Base-by-base conservation (phyloP, 1,284 basidiomycete genomes). In the Ceraceosorus bombacis region DNA sequence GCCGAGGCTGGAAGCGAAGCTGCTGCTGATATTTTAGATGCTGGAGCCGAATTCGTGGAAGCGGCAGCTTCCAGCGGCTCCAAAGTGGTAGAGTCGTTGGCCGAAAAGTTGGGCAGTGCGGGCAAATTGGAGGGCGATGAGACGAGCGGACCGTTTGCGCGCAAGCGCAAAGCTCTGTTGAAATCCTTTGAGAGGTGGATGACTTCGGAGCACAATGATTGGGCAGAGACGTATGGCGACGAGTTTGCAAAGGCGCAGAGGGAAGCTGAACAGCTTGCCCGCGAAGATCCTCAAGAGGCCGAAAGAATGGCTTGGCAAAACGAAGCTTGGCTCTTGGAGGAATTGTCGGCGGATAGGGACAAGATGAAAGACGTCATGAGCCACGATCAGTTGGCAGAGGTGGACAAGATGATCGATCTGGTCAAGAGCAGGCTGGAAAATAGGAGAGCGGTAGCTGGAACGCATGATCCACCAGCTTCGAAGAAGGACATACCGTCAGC, bases 271-370 rank as follows among this genome's bases (percentile, higher is more conserved):
- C 51, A 69, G 41, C 57, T 69, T 9, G 40, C 71, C 41, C 10
- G 15, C 4, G 52, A 66, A 7, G 53, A 68, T 49, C 73, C 74
- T 4, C 63, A 61, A 6, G 55, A 65, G 51, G 73, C 71, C 5
- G 53, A 61, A 40, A 48, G 67, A 58, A 51, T 71, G 58, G 74
- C 73, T 5, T 51, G 68, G 15, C 54, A 71, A 50, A 66, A 63
- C 61, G 71, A 73, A 61, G 62, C 65, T 40, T 72, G 69, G 69
- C 50, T 73, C 1, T 62, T 71, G 0, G 57, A 65, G 9, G 59
- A 70, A 27, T 61, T 73, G 40, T 56, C 65, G 39, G 59, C 61
- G 2, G 71, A 73, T 59, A 40, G 68, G n/a, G 65, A 67, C 17
- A 49, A 65, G 54, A 70, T 73, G 71, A 60, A 61, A 51, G 60